Base-by-base conservation (phyloP, 2,329 filamentous ascomycete species). In the Neonectria ditissima region DNA sequence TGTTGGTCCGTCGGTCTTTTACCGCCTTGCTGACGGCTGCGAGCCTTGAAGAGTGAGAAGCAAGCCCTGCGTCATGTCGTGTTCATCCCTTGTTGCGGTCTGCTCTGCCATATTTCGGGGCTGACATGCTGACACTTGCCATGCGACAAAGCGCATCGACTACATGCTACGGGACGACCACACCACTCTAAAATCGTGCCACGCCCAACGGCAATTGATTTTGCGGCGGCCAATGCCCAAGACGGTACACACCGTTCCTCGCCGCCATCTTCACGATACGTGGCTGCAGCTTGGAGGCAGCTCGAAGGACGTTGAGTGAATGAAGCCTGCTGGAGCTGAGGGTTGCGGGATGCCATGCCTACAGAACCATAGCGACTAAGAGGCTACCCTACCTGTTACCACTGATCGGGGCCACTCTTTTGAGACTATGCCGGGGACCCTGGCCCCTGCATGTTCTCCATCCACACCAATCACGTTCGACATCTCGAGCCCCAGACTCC, bases 71-170 rank as follows among this genome's bases (percentile, higher is more conserved):
- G 44, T 28, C 28, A 22, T 45, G 51, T 44, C 37, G 50, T 37
- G 44, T 39, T n/a, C 10, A 41, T n/a, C n/a, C 37, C 37, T n/a
- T 18, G 37, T 20, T 20, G n/a, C 20, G 9, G 16, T 41, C 37
- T 18, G 16, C n/a, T 41, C 37, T 20, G 37, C 37, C 37, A 41
- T 41, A n/a, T 22, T 48, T 22, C 43, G 53, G 54, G 45, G 60
- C 60, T 58, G 54, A 62, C 54, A 44, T 57, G 60, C 50, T 62
- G 60, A 58, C 48, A 53, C 45, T 39, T 55, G 59, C 43, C 52
- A 61, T 61, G 52, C 59, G 34, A 44, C 37, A 28, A 16, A 22
- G 24, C 18, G 52, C 52, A 53, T 59, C 45, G 45, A 50, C 34
- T 44, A 32, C 52, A 55, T 43, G 37, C 30, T 47, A 18, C 41